Base-by-base conservation (phyloP, 495 filamentous ascomycete genomes). In the Cercophora newfieldiana region DNA sequence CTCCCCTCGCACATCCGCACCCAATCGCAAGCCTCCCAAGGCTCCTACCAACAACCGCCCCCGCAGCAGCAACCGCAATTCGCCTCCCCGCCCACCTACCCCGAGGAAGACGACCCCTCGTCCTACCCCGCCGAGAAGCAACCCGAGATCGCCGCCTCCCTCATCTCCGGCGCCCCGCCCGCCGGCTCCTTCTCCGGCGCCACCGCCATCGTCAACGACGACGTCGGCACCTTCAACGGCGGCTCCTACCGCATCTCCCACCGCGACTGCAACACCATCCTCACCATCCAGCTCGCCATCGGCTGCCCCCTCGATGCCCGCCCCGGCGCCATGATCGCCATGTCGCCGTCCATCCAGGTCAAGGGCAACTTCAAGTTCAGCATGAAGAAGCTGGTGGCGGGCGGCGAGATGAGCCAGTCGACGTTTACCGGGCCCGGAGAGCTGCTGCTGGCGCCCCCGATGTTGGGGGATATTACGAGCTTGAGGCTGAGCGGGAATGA, bases 171-270 rank as follows among this genome's bases (percentile, higher is more conserved):
- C 29, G 75, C 77, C 0, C 76, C 77, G 2, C 30, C 71, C 0
- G 64, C 74, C 4, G 72, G 71, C 12, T 82, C 89, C 28, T 91
- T 93, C 63, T 67, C 78, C 3, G 90, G 91, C 44, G 87, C 85
- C 0, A 72, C 67, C 1, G 83, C 88, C n/a, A 26, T 53, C 8
- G 84, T 83, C 1, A 79, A 87, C 29, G 95, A 98, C 75, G 91
- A 95, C 60, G 82, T 94, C 14, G 95, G 95, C 2, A 96, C 90
- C 0, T 98, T 99, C 83, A 97, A 98, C 78, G 95, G 95, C 12
- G 95, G 95, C 8, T 93, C 88, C 67, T 99, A 94, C 73, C 82
- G 96, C 22, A 92, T 99, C 76, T 95, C 92, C 69, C 95, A 99
- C 71, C 85, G 95, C 7, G 94, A 98, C 71, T 88, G 85, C 49